Evolutionary conservation across 2,329 filamentous ascomycete genomes (phyloP), one percentile per base, ranked within the genome.

Genomic region (Hypomyces rosellus): DNA sequence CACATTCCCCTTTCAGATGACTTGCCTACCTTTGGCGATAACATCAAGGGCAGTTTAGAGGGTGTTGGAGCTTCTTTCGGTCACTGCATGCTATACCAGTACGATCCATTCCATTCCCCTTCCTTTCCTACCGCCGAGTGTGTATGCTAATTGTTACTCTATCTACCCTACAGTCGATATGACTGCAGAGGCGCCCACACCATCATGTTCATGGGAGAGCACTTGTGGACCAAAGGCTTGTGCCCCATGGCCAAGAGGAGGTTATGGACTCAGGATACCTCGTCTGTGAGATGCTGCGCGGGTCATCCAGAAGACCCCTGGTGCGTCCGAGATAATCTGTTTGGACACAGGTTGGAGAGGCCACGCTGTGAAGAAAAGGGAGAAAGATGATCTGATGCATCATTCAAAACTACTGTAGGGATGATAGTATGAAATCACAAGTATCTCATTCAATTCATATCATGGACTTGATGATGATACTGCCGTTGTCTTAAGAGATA

Each of bases 71-170:
- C 44, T 8, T n/a, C 15, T 15, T 34, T 22, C 25, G 49, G 49
- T 8, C 22, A 33, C n/a, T 51, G 49, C 33, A 46, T 46, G 49
- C 15, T 51, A 6, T 51, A 42, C 12, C 25, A 30, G 49, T 51
- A 30, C 14, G 49, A 8, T 51, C 20, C 8, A 20, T 20, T 20
- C 20, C 20, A 3, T 20, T 20, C 20, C 3, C 13, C 34, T 30
- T 22, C 16, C 14, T 38, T 38, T 7, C 36, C 16, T 8, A 38
- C 16, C 14, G 5, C 3, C 5, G 20, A 20, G 5, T 20, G 20
- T 20, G 20, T 3, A 20, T 38, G 11, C 36, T 38, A 16, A n/a
- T n/a, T 3, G 13, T 11, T 38, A 4, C 14, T 7, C 22, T 20
- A 4, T 15, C 25, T 38, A n/a, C 14, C 14, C 22, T 20, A 7